A percentile compares a stretch with the other conserved stretches of the same genome.
Evolutionary conservation across 345 rosid genomes (phyloP).

Genomic region (Mangifera indica): DNA sequence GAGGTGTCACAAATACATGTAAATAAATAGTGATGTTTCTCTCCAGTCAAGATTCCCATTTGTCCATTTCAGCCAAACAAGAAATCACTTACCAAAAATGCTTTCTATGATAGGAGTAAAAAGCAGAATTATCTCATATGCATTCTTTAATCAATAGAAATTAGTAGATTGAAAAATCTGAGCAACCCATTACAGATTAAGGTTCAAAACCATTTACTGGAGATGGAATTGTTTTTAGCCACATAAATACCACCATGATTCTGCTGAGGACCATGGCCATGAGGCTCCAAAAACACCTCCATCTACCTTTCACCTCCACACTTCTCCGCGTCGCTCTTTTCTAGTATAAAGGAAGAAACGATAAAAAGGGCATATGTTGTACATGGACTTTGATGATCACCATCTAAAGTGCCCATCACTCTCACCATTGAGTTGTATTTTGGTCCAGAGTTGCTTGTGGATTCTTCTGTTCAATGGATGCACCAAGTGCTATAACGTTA

Average conservation of each 20-base stretch:
- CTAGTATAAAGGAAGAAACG: neutral
- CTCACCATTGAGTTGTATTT: conserved; percentile 22
- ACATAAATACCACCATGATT: neutral
- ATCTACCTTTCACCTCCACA: conserved; percentile 26
- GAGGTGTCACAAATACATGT: too few relatives aligned
- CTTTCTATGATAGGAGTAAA: neutral
- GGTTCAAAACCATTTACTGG: neutral
- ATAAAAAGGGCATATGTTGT: neutral
- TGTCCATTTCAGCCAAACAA: neutral
- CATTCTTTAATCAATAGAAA: too few relatives aligned
- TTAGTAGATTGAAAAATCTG: too few relatives aligned
- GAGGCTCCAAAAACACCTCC: neutral
- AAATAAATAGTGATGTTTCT: neutral
- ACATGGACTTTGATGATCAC: neutral
- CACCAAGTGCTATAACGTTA: neutral
- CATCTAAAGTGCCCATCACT: conserved; percentile 19
- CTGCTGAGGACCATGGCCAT: neutral
- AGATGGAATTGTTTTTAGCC: neutral
- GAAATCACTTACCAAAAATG: neutral
- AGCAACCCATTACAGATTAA: too few relatives aligned
- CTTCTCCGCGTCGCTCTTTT: conserved; percentile 35
- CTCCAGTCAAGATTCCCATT: neutral
- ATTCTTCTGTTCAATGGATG: neutral
- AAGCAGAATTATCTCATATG: too few relatives aligned
- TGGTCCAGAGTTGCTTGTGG: conserved; percentile 21